Conservation (phyloP, 768 basidiomycete species). For the Ramaria sp. region DNA sequence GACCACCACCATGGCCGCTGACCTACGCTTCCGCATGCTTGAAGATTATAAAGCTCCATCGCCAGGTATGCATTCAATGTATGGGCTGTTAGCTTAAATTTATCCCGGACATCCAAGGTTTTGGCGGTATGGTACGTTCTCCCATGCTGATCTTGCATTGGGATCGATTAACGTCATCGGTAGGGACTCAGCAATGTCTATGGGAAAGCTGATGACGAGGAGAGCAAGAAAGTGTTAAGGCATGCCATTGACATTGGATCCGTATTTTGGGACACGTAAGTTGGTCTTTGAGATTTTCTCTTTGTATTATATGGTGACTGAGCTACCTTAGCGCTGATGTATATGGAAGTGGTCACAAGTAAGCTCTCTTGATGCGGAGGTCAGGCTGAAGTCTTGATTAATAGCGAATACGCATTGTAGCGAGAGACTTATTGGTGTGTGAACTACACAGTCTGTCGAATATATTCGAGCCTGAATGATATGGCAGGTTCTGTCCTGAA, state of each 20-base stretch:
- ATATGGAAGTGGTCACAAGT: slow-evolving; percentile 10
- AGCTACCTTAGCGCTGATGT: slow-evolving; percentile 4
- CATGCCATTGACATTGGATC: slow-evolving; percentile 9
- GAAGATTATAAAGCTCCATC: slow-evolving; percentile 4
- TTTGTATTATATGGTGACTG: not conserved
- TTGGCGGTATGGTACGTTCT: slow-evolving; percentile 6
- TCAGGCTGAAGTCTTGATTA: too few species aligned
- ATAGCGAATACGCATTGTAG: not conserved
- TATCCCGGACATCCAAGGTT: not conserved
- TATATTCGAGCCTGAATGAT: not conserved
- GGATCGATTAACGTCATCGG: not conserved
- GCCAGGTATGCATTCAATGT: not conserved
- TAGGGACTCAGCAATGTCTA: slow-evolving; percentile 7
- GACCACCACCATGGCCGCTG: not conserved
- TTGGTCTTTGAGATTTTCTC: not conserved
- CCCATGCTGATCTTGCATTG: not conserved
- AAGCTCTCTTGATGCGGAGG: not conserved
- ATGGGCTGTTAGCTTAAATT: not conserved
- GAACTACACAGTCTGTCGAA: not conserved
- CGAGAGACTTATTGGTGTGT: slow-evolving; percentile 7
- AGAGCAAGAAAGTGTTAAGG: slow-evolving; percentile 8
- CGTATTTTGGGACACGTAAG: slow-evolving; percentile 10
- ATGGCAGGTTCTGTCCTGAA: slow-evolving; percentile 5
- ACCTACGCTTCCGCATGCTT: slow-evolving; percentile 1
- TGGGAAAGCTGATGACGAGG: slow-evolving; percentile 7